A percentile compares a stretch with the other conserved stretches of the same genome.
These are phyloP conservation scores for Hypoxylon rubiginosum DNA, from an alignment of 2,329 filamentous ascomycete species.

Conservation along the genomic window DNA sequence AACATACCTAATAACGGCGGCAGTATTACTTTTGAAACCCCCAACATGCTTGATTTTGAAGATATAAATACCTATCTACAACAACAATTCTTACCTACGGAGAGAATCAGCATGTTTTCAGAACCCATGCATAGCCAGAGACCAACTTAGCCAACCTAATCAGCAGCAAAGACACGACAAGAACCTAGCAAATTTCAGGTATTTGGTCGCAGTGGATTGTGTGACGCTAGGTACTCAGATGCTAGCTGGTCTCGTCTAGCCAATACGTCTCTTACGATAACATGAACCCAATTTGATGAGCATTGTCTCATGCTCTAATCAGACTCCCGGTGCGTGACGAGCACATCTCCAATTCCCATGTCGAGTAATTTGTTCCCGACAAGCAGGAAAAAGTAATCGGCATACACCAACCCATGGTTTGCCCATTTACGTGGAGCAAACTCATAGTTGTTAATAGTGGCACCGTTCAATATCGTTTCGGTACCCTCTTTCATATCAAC, in stretches of 20 bases:
- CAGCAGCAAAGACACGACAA: not conserved
- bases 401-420: constrained; percentile 63
- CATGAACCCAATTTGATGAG: not conserved
- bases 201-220: not conserved
- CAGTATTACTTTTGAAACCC: not conserved
- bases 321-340: not conserved
- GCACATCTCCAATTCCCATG: constrained; percentile 21
- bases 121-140: constrained; percentile 5
- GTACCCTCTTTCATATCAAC: constrained; percentile 46
- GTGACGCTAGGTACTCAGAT: not conserved
- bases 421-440: constrained; percentile 60
- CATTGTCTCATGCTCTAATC: not conserved
- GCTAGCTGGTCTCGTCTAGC: not conserved
- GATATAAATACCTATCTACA: constrained; percentile 24
- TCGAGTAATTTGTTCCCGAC: constrained; percentile 55
- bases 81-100: constrained; percentile 30
- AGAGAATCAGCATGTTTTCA: constrained; percentile 38
- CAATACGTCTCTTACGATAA: not conserved
- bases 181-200: not conserved
- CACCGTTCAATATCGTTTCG: constrained; percentile 61
- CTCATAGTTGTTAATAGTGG: constrained; percentile 62
- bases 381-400: constrained; percentile 63
- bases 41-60: constrained; percentile 18
- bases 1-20: not conserved
- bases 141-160: not conserved